Percentiles rank a stretch among this genome's conserved stretches.
These are phyloP conservation scores for Paraurostyla sp. DNA, from an alignment of 73 alveolate species.

Conservation along the genomic window DNA sequence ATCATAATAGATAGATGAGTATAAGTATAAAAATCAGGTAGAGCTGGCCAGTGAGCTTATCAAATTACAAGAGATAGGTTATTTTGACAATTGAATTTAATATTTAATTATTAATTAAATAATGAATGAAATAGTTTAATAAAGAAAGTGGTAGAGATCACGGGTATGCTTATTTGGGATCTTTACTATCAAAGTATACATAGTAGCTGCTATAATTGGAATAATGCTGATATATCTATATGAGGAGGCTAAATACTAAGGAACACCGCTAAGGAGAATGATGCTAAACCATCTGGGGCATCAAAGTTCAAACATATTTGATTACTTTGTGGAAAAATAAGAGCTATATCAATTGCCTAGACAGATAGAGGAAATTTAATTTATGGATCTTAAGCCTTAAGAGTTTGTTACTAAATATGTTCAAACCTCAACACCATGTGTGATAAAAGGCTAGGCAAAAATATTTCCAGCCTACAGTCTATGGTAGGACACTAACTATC, in stretches of 20 bases:
- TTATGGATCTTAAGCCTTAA: neutral
- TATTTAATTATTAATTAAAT: neutral
- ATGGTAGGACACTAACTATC: conserved; percentile 53
- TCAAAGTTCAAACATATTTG: conserved; percentile 4
- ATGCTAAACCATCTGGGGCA: neutral
- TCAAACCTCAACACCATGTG: neutral
- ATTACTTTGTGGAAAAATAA: neutral
- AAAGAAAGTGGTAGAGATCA: too few relatives aligned
- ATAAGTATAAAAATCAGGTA: neutral
- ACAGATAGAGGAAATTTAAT: neutral
- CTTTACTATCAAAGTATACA: too few relatives aligned
- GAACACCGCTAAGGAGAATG: neutral
- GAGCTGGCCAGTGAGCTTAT: neutral
- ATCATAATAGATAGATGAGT: conserved; percentile 2
- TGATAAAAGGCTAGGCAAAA: conserved; percentile 48
- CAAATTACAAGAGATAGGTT: neutral
- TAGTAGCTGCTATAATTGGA: too few relatives aligned
- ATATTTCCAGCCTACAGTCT: conserved; percentile 13
- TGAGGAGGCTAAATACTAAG: neutral
- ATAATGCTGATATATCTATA: too few relatives aligned
- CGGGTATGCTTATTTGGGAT: too few relatives aligned
- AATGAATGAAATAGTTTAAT: neutral
- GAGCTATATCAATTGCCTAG: neutral
- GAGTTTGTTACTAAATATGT: conserved; percentile 10
- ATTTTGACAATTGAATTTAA: neutral